These are phyloP conservation scores for Collybia sp. DNA, from an alignment of 768 basidiomycete genomes.

Conservation along the genomic window DNA sequence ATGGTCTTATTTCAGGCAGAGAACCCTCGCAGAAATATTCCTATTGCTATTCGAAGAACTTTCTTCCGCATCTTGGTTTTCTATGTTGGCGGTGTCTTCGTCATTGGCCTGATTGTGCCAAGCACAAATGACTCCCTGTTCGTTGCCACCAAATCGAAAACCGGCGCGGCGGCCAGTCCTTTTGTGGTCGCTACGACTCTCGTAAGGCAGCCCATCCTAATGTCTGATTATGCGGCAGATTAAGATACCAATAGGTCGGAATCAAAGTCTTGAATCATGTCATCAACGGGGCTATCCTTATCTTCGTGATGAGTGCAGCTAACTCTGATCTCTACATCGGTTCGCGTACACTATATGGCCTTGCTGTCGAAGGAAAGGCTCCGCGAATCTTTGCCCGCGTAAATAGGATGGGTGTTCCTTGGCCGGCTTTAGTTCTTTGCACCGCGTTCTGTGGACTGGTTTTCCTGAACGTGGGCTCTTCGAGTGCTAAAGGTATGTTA, in stretches of 20 bases:
- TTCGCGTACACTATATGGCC: conserved; percentile 33
- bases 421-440: conserved; percentile 18
- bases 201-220: conserved; percentile 22
- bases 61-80: conserved; percentile 32
- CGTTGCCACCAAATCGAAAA: conserved; percentile 15
- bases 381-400: conserved; percentile 23
- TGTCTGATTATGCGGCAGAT: no score
- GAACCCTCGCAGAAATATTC: conserved; percentile 63
- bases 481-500: neutral
- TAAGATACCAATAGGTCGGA: no score
- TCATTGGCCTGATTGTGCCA: conserved; percentile 66
- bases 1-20: conserved; percentile 14
- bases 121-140: conserved; percentile 40
- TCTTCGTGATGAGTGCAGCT: conserved; percentile 55
- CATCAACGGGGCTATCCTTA: conserved; percentile 25
- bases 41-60: conserved; percentile 58
- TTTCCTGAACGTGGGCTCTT: conserved; percentile 17
- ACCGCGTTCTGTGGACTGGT: conserved; percentile 20
- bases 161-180: conserved; percentile 50
- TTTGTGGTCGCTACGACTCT: conserved; percentile 69
- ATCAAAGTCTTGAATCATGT: no score
- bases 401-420: conserved; percentile 26
- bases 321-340: conserved; percentile 47
- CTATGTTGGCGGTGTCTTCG: conserved; percentile 51
- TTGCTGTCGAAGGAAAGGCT: conserved; percentile 33